These are phyloP conservation scores for Mrakia frigida DNA, from an alignment of 768 basidiomycete species.

Conservation along the genomic window DNA sequence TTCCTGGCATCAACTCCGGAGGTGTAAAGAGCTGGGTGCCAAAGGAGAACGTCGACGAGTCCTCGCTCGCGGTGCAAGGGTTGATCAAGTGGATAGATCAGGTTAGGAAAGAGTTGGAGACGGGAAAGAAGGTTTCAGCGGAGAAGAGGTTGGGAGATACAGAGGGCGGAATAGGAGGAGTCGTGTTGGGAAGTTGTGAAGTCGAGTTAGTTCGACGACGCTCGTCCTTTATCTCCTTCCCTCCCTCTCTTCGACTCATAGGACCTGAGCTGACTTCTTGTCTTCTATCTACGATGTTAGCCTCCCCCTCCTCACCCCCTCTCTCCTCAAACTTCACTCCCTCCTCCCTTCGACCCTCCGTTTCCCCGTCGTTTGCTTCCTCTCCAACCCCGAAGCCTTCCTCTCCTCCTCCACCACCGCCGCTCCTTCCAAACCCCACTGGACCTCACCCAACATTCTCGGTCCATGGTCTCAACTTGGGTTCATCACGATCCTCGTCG, in stretches of 20 bases:
- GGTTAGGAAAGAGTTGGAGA: background rate
- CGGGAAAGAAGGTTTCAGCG: background rate
- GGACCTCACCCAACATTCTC: background rate
- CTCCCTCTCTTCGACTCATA: background rate
- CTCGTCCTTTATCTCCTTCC: no score
- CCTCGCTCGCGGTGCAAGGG: background rate
- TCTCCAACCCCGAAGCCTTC: conserved; percentile 3
- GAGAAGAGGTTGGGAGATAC: background rate
- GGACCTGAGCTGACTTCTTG: background rate
- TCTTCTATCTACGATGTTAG: background rate
- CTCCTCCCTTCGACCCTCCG: conserved; percentile 9
- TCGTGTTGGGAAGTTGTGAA: background rate
- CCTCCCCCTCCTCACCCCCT: background rate
- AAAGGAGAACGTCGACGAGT: background rate
- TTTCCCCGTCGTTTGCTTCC: conserved; percentile 4
- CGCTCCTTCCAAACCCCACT: background rate
- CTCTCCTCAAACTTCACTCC: background rate
- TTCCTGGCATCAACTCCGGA: background rate
- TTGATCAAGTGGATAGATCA: background rate
- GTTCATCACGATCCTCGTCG: background rate
- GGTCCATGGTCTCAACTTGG: background rate
- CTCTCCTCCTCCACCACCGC: background rate
- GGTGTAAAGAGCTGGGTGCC: background rate
- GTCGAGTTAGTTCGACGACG: background rate
- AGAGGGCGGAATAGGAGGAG: background rate